Evolutionary conservation across 129 eudicot species (phyloP).

Genomic region (Flaveria linearis): DNA sequence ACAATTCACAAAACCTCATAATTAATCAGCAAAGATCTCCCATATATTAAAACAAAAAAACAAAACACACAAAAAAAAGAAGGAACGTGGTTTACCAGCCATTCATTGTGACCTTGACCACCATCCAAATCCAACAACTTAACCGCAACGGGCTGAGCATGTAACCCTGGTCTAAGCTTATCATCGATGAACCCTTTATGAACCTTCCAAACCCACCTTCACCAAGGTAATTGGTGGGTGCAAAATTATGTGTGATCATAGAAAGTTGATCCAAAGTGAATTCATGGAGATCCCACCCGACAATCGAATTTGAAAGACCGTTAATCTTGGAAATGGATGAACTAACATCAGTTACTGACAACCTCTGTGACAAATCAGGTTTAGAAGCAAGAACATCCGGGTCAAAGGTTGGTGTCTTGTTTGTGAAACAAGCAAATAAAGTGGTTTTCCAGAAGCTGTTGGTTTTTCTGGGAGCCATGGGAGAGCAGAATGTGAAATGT

Average conservation of each 20-base stretch:
- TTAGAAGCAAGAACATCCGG: slow-evolving; percentile 27
- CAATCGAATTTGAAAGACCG: slow-evolving; percentile 51
- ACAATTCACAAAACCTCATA: not conserved
- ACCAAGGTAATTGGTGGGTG: slow-evolving; percentile 65
- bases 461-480: slow-evolving; percentile 36
- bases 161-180: slow-evolving; percentile 56
- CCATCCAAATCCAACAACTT: slow-evolving; percentile 79
- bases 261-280: slow-evolving; percentile 64
- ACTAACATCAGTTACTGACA: slow-evolving; percentile 57
- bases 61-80: not conserved
- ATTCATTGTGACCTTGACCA: slow-evolving; percentile 76
- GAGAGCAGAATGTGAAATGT: not conserved
- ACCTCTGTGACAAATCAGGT: slow-evolving; percentile 46
- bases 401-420: slow-evolving; percentile 24
- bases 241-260: slow-evolving; percentile 59
- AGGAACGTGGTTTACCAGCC: slow-evolving; percentile 53
- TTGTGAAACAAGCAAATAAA: slow-evolving; percentile 49
- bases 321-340: slow-evolving; percentile 39
- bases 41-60: not conserved
- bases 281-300: slow-evolving; percentile 64
- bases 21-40: not conserved
- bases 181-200: slow-evolving; percentile 82
- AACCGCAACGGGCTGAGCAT: slow-evolving; percentile 80
- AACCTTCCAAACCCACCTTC: slow-evolving; percentile 91
- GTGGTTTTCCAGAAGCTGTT: slow-evolving; percentile 39